A percentile compares a stretch with the other conserved stretches of the same genome.
Evolutionary conservation across 768 basidiomycete genomes (phyloP).

Genomic region (Gloeopeniophorella convolvens): DNA sequence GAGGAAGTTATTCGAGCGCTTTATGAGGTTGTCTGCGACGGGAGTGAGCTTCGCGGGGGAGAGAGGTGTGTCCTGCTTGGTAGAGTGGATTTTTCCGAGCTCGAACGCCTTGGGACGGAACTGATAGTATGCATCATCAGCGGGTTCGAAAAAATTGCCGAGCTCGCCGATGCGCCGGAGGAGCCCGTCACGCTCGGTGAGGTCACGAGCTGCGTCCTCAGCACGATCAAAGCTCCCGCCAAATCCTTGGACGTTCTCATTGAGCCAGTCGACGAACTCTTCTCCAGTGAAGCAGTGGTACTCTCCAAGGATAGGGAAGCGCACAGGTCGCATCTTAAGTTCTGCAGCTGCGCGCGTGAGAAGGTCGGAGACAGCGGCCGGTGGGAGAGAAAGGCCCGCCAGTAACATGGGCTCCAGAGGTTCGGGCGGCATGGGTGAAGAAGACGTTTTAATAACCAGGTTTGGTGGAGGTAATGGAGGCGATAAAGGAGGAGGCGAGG

Average conservation of each 20-base stretch:
- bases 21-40: slow-evolving; percentile 52
- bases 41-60: slow-evolving; percentile 32
- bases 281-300: slow-evolving; percentile 85
- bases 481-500: slow-evolving; percentile 60
- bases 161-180: slow-evolving; percentile 75
- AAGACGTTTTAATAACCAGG: slow-evolving; percentile 30
- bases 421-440: slow-evolving; percentile 33
- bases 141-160: slow-evolving; percentile 73
- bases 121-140: slow-evolving; percentile 78
- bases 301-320: slow-evolving; percentile 76
- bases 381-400: slow-evolving; percentile 66
- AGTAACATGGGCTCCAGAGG: slow-evolving; percentile 56
- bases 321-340: slow-evolving; percentile 62
- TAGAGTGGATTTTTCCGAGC: slow-evolving; percentile 33
- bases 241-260: slow-evolving; percentile 69
- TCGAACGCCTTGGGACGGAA: slow-evolving; percentile 78
- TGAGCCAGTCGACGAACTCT: slow-evolving; percentile 82
- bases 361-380: slow-evolving; percentile 58
- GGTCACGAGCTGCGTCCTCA: slow-evolving; percentile 57
- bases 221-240: slow-evolving; percentile 73
- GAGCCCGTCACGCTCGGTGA: slow-evolving; percentile 47
- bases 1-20: slow-evolving; percentile 63
- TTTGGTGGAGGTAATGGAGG: slow-evolving; percentile 46
- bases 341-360: slow-evolving; percentile 66
- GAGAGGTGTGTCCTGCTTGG: slow-evolving; percentile 25